Evolutionary conservation across 2,329 filamentous ascomycete species (phyloP), one percentile per base, ranked within the genome.

Genomic region (Ophiocordyceps camponoti-saundersi): DNA sequence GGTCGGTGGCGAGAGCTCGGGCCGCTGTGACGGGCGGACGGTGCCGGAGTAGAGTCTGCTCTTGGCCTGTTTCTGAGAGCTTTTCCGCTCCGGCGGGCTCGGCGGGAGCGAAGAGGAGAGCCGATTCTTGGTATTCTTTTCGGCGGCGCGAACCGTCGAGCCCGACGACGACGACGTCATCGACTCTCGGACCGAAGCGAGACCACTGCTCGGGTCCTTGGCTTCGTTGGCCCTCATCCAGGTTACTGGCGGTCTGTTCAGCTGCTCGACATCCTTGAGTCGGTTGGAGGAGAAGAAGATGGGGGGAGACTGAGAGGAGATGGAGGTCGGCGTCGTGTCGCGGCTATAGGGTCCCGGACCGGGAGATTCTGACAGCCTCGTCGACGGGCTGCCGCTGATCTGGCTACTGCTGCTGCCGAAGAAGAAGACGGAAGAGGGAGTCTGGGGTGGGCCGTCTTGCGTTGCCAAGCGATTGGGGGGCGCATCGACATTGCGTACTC

Each of bases 311-410:
- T 82, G 80, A 1, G 84, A 88, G 8, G 80, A 82, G 51, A 84
- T 79, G 11, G 84, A 88, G 5, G 82, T 87, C 7, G 84, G 84
- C 3, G 84, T 88, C 1, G 83, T 87, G 49, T 84, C 82, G 51
- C 83, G 73, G 57, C 83, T 88, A 61, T 86, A 88, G 6, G 77
- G 66, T 2, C 80, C 77, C 12, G 81, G 77, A 1, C 76, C 75
- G 1, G 78, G 78, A 1, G 84, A 88, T 48, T 79, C 83, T 2
- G 82, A 85, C 55, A 83, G 87, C 50, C 80, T 71, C 2, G 84
- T 87, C 4, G 83, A 88, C 36, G 83, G 82, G 49, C 82, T 87
- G 22, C 70, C 77, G 50, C 82, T 75, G 41, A 69, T 48, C 50
- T 73, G 69, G 51, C 71, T 77, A 56, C 71, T 75, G 18, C 66